phyloP scores from a whole-genome alignment of 2,329 filamentous ascomycete genomes.

The Penicillium sp. region DNA sequence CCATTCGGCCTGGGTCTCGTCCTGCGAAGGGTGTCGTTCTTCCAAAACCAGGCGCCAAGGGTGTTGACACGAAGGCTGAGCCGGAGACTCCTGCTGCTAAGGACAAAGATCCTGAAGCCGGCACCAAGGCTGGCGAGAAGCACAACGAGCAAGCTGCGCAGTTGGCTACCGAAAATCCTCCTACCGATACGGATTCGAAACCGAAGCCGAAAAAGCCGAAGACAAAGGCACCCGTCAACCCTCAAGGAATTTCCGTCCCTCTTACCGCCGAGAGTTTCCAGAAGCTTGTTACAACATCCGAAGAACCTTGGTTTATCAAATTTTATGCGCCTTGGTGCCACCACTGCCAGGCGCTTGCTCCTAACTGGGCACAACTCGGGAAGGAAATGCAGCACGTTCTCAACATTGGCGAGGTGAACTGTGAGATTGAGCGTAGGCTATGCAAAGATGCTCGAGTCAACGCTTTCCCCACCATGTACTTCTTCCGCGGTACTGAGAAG shows the following conservation, averaged over 20 bases:
- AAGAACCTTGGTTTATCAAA: conserved; percentile 97
- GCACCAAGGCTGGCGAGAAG: conserved; percentile 46
- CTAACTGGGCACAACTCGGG: conserved; percentile 86
- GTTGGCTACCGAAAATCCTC: conserved; percentile 25
- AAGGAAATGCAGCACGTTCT: conserved; percentile 89
- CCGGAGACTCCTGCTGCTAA: conserved; percentile 47
- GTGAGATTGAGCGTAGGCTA: conserved; percentile 80
- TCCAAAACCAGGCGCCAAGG: conserved; percentile 70
- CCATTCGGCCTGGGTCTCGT: conserved; percentile 78
- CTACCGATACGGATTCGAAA: conserved; percentile 42
- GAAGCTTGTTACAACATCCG: conserved; percentile 79
- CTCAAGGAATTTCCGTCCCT: conserved; percentile 72
- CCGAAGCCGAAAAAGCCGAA: conserved; percentile 53
- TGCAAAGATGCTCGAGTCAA: conserved; percentile 86
- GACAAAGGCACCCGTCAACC: conserved; percentile 68
- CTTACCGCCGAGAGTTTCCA: conserved; percentile 87
- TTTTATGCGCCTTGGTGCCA: conserved; percentile 98
- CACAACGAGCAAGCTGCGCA: conserved; percentile 39
- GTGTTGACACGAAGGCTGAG: conserved; percentile 49
- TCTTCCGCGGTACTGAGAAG: conserved; percentile 89
- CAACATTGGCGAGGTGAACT: conserved; percentile 96
- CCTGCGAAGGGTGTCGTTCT: conserved; percentile 69
- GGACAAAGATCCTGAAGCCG: conserved; percentile 47
- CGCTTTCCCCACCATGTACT: conserved; percentile 86
- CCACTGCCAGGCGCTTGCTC: conserved; percentile 91